Evolutionary conservation across 306 rosid genomes (phyloP), one percentile per base, ranked within the genome.

Genomic region (Quercus suber): DNA sequence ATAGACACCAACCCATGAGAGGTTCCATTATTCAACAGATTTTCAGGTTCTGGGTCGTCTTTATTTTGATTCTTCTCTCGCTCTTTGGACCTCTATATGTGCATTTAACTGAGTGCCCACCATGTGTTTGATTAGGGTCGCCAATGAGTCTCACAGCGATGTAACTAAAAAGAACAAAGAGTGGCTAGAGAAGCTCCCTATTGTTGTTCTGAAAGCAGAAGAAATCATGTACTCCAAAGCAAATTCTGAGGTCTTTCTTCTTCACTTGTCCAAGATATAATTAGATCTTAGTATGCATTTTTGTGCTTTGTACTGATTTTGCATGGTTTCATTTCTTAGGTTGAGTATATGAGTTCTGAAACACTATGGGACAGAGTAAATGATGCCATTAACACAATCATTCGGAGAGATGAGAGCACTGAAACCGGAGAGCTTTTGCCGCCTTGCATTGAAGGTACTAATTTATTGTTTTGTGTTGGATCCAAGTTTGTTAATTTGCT

Each of bases 141-240:
- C 87, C 76, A 78, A 76, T 78, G 98, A 89, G 41, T 79, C 87
- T 79, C 99, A 96, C 79, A 79, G 88, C 71, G 69, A 94, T 15
- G 87, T 80, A 6, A 96, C 98, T 45, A 96, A 89, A 80, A 89
- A 88, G 88, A 96, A 96, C 89, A 91, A 90, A 86, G 98, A 96
- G 81, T 96, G 99, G 96, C 99, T 84, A 56, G 98, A 96, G 83
- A 96, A 96, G 84, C 86, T 90, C 1, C 98, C 99, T 1, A 65
- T 76, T 27, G 99, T 96, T 76, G 99, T 96, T 88, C 86, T 93
- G 3, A 96, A 74, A 84, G 99, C 98, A 33, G 99, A 96, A 82
- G 97, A 93, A 89, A 96, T 96, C 85, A 91, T 96, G 94, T 96
- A 96, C 85, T 96, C 99, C 78, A 96, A 96, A 79, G 99, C 99